Evolutionary conservation across 306 rosid genomes (phyloP), one percentile per base, ranked within the genome.

Genomic region (Malus asiatica): DNA sequence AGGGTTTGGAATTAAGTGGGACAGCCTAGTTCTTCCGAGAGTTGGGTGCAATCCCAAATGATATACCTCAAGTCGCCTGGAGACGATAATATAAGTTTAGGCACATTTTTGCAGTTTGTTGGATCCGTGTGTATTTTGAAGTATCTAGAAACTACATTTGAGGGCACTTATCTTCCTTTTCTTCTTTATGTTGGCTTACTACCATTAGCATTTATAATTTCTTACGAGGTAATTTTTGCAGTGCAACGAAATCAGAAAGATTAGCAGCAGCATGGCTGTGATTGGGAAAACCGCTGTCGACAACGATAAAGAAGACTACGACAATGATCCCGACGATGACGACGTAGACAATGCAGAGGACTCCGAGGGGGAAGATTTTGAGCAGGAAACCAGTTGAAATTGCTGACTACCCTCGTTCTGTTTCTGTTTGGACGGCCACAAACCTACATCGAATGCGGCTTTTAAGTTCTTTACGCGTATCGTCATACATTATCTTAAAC

Each of bases 341-440:
- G 97, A 93, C 23, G 88, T 80, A 0, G 98, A 91, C 85, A 89
- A 91, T 75, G 97, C 86, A 66, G 98, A 92, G 73, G 97, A 91
- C 68, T 88, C 96, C 7, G 98, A 91, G 68, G 97, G 93, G 5
- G 98, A 94, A 86, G 97, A 94, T 32, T 91, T 90, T 79, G 98
- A 92, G 88, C 97, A 90, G 77, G 98, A 94, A 90, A 90, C 97
- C 32, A 87, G 90, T 74, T 94, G 87, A 94, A 84, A 67, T 71
- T 64, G 46, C 61, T 82, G 76, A 45, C 16, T 58, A 10, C 14
- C 14, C 77, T 35, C 11, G 3, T 19, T 55, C 71, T 59, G 70
- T 27, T 61, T 70, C 58, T 59, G 57, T 71, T 66, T 65, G 51
- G 67, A 64, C 29, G 46, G 48, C 62, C 32, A 2, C n/a, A 42